A percentile compares a stretch with the other conserved stretches of the same genome.
phyloP scores from a whole-genome alignment of 108 stramenopile genomes.

The Aurantiochytrium sp. region DNA sequence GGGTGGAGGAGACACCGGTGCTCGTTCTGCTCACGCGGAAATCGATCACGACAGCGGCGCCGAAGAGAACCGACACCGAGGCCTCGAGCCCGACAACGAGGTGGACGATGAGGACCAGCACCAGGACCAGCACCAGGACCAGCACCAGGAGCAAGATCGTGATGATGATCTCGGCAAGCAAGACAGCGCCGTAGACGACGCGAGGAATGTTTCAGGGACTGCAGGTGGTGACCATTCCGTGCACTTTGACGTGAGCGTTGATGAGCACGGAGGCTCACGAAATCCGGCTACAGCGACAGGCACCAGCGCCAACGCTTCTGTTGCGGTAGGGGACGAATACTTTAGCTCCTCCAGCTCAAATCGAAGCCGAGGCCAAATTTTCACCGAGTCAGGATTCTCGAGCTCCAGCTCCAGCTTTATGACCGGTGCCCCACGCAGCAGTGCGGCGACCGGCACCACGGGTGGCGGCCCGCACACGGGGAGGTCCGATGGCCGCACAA shows the following conservation, averaged over 20 bases:
- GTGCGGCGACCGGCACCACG: not conserved
- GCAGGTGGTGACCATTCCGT: not conserved
- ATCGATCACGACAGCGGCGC: too few relatives aligned
- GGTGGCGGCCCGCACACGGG: not conserved
- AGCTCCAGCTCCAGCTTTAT: not conserved
- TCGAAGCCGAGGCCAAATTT: not conserved
- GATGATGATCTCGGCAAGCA: not conserved
- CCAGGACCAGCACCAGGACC: not conserved
- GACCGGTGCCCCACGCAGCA: not conserved
- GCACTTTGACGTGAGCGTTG: not conserved
- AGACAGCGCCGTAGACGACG: not conserved
- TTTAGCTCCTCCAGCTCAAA: not conserved
- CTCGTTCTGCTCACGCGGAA: too few relatives aligned
- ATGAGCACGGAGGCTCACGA: not conserved
- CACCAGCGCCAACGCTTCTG: not conserved
- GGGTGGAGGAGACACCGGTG: too few relatives aligned
- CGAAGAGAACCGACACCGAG: too few relatives aligned
- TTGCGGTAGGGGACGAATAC: not conserved
- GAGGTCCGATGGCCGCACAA: not conserved
- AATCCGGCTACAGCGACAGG: not conserved
- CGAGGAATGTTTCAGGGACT: not conserved
- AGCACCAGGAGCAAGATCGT: not conserved
- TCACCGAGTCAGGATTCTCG: slow-evolving; percentile 10
- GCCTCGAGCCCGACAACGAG: too few relatives aligned
- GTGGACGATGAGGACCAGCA: not conserved